These are phyloP conservation scores for Kluyveromyces starmeri DNA, from an alignment of 805 yeast species.

Conservation along the genomic window DNA sequence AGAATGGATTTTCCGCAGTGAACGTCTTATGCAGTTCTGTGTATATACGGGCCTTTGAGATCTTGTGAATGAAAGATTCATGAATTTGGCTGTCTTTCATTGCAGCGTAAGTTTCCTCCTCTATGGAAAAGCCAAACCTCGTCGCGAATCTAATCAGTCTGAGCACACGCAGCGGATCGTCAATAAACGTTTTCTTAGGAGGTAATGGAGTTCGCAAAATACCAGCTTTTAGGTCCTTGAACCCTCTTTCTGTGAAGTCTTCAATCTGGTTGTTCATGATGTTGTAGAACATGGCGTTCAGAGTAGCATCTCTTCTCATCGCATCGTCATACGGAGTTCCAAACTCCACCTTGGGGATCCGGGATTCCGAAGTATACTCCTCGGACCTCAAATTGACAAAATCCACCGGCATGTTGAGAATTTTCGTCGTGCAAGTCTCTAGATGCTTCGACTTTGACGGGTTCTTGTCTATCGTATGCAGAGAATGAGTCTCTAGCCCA, in stretches of 20 bases:
- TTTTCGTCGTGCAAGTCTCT: slow-evolving; percentile 89
- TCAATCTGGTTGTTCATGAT: slow-evolving; percentile 61
- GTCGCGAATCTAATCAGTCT: slow-evolving; percentile 82
- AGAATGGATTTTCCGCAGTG: slow-evolving; percentile 49
- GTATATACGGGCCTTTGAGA: slow-evolving; percentile 86
- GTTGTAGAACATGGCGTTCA: slow-evolving; percentile 87
- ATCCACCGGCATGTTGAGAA: slow-evolving; percentile 81
- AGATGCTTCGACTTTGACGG: slow-evolving; percentile 95
- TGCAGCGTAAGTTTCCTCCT: slow-evolving; percentile 45
- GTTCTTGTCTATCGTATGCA: slow-evolving; percentile 81
- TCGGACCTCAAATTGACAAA: slow-evolving; percentile 89
- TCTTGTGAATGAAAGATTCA: slow-evolving; percentile 54
- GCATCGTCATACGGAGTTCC: slow-evolving; percentile 95
- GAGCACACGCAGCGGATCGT: slow-evolving; percentile 87
- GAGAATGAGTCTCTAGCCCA: slow-evolving; percentile 32
- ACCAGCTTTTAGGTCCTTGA: slow-evolving; percentile 61
- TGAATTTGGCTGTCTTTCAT: slow-evolving; percentile 57
- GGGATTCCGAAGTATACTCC: slow-evolving; percentile 68
- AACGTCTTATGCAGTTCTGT: slow-evolving; percentile 73
- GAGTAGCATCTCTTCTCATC: slow-evolving; percentile 85
- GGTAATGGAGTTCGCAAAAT: slow-evolving; percentile 80
- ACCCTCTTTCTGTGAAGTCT: slow-evolving; percentile 74
- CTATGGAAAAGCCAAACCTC: slow-evolving; percentile 62
- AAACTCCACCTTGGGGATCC: slow-evolving; percentile 75
- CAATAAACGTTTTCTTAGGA: slow-evolving; percentile 78